These are phyloP conservation scores for Trichoderma pleuroti DNA, from an alignment of 2,329 filamentous ascomycete genomes.

Conservation along the genomic window DNA sequence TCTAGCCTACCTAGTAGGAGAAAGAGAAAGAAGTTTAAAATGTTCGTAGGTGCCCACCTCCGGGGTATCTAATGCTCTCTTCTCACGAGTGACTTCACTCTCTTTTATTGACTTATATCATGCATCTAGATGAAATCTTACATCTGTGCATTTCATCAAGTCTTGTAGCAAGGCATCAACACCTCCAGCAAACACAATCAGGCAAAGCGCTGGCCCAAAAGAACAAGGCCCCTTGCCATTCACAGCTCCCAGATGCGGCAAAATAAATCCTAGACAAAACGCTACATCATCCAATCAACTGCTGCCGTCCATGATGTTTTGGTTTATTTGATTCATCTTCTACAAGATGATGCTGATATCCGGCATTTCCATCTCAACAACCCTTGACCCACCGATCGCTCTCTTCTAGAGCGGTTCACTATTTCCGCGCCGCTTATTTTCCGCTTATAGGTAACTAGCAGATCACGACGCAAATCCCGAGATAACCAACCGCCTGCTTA, in stretches of 20 bases:
- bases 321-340: not conserved
- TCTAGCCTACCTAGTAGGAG: not conserved
- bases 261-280: not conserved
- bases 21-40: not conserved
- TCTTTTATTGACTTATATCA: too few species aligned
- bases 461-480: not conserved
- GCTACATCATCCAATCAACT: not conserved
- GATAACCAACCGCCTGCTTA: not conserved
- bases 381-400: not conserved
- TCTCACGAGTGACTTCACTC: not conserved
- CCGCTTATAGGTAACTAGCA: not conserved
- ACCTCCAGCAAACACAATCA: not conserved
- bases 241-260: not conserved
- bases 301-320: not conserved
- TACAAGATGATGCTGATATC: not conserved
- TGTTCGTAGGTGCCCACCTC: not conserved
- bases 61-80: not conserved
- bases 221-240: not conserved
- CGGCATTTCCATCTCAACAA: not conserved
- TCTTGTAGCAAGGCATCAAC: not conserved
- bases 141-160: not conserved
- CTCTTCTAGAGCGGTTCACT: not conserved
- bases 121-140: not conserved
- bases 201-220: not conserved
- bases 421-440: not conserved